Conservation (phyloP, 108 stramenopile genomes). For the Skeletonema marinoi region DNA sequence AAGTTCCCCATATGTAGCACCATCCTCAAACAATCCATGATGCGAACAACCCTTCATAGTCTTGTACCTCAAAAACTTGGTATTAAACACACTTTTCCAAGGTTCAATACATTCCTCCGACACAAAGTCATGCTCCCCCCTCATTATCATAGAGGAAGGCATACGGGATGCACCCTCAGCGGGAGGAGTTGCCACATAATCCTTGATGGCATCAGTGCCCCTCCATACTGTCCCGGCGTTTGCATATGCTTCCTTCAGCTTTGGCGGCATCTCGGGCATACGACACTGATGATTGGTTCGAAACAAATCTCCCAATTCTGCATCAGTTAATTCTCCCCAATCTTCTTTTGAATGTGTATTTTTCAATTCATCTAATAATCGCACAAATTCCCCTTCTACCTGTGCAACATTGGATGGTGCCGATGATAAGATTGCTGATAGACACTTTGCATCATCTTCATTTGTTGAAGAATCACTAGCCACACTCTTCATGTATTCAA, state of each 20-base stretch:
- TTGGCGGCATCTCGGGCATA: constrained; percentile 40
- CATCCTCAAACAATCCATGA: constrained; percentile 62
- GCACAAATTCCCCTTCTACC: constrained; percentile 42
- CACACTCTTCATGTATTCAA: constrained; percentile 60
- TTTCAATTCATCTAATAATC: constrained; percentile 35
- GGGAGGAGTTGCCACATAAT: constrained; percentile 51
- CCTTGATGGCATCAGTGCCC: constrained; percentile 59
- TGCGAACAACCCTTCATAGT: constrained; percentile 54
- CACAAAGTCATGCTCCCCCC: constrained; percentile 70
- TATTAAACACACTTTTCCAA: constrained; percentile 56
- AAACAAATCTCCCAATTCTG: constrained; percentile 46
- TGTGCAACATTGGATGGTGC: constrained; percentile 51
- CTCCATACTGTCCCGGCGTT: constrained; percentile 59
- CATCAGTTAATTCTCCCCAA: constrained; percentile 2
- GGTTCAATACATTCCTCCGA: constrained; percentile 42
- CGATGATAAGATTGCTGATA: constrained; percentile 59
- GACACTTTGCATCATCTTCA: constrained; percentile 26
- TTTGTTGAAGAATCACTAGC: constrained; percentile 9
- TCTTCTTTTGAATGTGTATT: constrained; percentile 14
- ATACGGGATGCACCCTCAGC: constrained; percentile 16
- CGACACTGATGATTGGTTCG: constrained; percentile 69
- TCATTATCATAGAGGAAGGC: constrained; percentile 38
- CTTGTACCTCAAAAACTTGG: constrained; percentile 34
- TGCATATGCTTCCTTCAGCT: constrained; percentile 57
- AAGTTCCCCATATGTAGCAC: constrained; percentile 28